Evolutionary conservation across 2,329 filamentous ascomycete species (phyloP).

Genomic region (Trichoderma guizhouense): DNA sequence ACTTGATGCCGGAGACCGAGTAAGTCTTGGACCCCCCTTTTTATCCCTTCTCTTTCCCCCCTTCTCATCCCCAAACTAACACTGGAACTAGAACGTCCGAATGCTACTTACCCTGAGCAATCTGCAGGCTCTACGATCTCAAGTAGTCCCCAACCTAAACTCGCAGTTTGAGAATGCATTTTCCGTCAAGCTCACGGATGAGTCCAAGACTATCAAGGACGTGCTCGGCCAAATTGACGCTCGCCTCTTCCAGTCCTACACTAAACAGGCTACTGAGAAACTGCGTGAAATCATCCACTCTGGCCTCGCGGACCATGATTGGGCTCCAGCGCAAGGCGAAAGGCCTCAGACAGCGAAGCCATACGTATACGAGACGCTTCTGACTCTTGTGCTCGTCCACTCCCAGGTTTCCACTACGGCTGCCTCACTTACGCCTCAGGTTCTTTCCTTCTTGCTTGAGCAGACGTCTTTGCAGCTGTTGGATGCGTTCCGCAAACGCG

Average conservation of each 20-base stretch:
- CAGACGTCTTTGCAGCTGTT: conserved; percentile 77
- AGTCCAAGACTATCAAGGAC: conserved; percentile 86
- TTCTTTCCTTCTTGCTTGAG: conserved; percentile 84
- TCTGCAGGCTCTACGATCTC: conserved; percentile 74
- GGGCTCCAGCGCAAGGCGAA: conserved; percentile 58
- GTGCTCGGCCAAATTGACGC: conserved; percentile 87
- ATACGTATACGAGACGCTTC: conserved; percentile 85
- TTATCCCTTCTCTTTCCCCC: neutral
- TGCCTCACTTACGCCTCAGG: conserved; percentile 69
- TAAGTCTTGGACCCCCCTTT: conserved; percentile 33
- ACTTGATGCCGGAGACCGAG: conserved; percentile 55
- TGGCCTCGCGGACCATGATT: conserved; percentile 68
- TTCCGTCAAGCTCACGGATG: conserved; percentile 89
- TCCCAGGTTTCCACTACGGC: conserved; percentile 82
- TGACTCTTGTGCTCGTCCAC: conserved; percentile 85
- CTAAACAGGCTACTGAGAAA: conserved; percentile 66
- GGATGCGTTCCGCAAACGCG: conserved; percentile 67
- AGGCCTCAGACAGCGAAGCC: conserved; percentile 74
- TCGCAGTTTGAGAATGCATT: conserved; percentile 91
- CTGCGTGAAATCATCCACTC: conserved; percentile 67
- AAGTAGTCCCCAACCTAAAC: conserved; percentile 84
- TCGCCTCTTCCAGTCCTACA: conserved; percentile 89
- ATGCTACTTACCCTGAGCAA: conserved; percentile 95
- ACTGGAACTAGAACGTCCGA: conserved; percentile 67
- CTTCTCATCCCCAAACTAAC: conserved; percentile 24